Base-by-base conservation (phyloP, 2,329 filamentous ascomycete genomes). In the Helotiales sp. region DNA sequence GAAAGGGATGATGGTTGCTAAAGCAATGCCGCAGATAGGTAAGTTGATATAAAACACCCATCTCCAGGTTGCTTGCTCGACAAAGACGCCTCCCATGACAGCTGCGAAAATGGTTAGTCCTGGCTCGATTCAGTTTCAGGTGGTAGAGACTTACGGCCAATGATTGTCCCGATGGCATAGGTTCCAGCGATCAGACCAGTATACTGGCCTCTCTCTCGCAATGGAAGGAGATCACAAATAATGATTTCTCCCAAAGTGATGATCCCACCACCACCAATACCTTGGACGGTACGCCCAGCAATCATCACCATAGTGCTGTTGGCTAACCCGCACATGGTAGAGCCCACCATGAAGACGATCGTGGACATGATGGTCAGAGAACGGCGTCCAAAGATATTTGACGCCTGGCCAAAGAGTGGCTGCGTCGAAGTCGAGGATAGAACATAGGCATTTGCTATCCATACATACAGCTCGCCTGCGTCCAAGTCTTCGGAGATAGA, bases 401-500 rank as follows among this genome's bases (percentile, higher is more conserved):
- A 49, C 17, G 55, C 55, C 36, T 57, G 55, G 10, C 55, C 55
- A 30, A 53, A 57, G 6, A 57, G 44, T 3, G 55, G 55, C 34
- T 57, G 55, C 8, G 53, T 50, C 8, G 55, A 50, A 25, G 55
- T 57, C 2, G 55, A 57, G 22, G 84, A 85, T 19, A 91, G 80
- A 2, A 91, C 77, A 70, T 88, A 92, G 0, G 88, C 83, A 34
- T 81, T 84, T 1, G 88, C 88, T 60, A 93, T 87, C 89, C 89
- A 92, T 19, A 85, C 84, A 72, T 90, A 92, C 33, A 55, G 51
- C 13, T 62, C 58, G 1, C 73, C 69, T 4, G 76, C 77, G n/a
- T 78, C 67, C 63, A 83, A 79, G 24, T 79, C 71, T 54, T 76
- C 72, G 6, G 77, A 74, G 52, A 86, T 85, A 1, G 81, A 83